Base-by-base conservation (phyloP, 2,329 filamentous ascomycete genomes). In the Herpotrichia juniperi region DNA sequence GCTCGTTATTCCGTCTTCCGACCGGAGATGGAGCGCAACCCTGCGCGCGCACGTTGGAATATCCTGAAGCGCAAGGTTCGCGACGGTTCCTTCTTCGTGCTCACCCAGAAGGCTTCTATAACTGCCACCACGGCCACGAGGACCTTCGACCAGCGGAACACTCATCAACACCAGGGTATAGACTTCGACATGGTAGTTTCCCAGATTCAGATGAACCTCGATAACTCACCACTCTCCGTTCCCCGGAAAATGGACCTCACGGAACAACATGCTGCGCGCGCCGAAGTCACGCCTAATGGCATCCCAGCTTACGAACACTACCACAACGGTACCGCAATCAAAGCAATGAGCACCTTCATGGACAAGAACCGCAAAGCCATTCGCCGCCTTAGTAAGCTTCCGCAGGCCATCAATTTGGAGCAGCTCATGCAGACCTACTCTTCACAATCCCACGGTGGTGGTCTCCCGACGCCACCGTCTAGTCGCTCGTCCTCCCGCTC, bases 21-120 rank as follows among this genome's bases (percentile, higher is more conserved):
- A 10, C 81, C 81, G 0, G 77, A 78, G 50, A 72, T 83, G 4
- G 82, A 84, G 63, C 73, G 71, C 19, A 83, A 82, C 57, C 81
- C 81, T 0, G 81, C 81, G 0, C 71, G 81, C 4, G 78, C 80
- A 0, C 69, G 81, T 4, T 84, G 82, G 81, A 75, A 78, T 16
- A 74, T 82, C 2, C 71, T 84, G 6, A 74, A 77, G 0, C 73
- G 77, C 26, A 78, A 76, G 35, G 74, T 83, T 12, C 70, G 72
- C 4, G 80, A 84, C 42, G 80, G 81, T 0, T 81, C 76, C 0
- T 78, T 84, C 53, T 83, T 83, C 57, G 67, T 82, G 1, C 69
- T 83, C 16, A 70, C 80, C 0, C 73, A 75, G 37, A 49, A 63
- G 24, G 42, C 54, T 21, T 52, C 55, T 5, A 61, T 63, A 40